Base-by-base conservation (phyloP, 108 stramenopile species). In the Nitzschia sp. region DNA sequence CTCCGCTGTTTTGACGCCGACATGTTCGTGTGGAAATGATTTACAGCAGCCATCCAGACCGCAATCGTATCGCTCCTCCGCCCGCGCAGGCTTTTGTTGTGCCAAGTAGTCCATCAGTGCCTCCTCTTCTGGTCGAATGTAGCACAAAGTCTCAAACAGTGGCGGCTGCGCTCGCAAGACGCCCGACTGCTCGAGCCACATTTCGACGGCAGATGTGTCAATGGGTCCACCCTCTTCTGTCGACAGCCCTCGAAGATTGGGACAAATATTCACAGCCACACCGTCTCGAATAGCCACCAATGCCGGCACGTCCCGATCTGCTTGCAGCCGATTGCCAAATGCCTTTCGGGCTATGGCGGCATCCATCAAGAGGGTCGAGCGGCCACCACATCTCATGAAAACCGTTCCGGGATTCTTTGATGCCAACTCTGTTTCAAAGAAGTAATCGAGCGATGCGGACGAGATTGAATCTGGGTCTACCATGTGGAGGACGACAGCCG, bases 81-180 rank as follows among this genome's bases (percentile, higher is more conserved):
- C 53, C 22, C 68, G 33, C 33, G 38, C 25, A 23, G 67, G 27
- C 52, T 60, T 50, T 52, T 58, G 33, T 29, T 41, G 21, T 8
- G 31, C 62, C 76, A 90, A 71, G 19, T 71, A 85, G 26, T 85
- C 89, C 76, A 85, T 68, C 54, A 90, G 55, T 38, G 71, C 80
- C 8, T 83, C 80, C 34, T 91, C 88, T 63, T 93, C 92, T 28
- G 88, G 89, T 9, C 86, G 86, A 45, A 91, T 86, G 19, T 75
- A 66, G 65, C 92, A 93, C 15, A 90, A 26, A 11, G 56, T 69
- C 16, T 91, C 88, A 5, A 76, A 36, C 0, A 54, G 68, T 0
- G 89, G 88, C 35, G 88, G 76, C 50, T 66, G 30, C 3, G 57
- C 53, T 8, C 77, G 38, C 38, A 93, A 63, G 0, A 87, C 92